phyloP scores from a whole-genome alignment of 148 eudicot species.

The Tetragonia tetragonoides region DNA sequence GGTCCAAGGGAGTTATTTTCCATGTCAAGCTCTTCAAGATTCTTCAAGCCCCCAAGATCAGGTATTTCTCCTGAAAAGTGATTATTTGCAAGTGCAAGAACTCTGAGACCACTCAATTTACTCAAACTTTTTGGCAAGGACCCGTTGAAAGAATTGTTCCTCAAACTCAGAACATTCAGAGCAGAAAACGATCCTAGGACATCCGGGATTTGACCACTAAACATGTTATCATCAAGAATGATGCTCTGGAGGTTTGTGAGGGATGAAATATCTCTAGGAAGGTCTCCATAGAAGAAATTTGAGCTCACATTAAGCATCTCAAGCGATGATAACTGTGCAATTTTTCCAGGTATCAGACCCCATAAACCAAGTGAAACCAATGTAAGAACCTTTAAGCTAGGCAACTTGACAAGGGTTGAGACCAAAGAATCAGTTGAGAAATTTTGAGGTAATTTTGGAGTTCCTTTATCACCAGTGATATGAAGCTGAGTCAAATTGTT shows the following conservation, averaged over 20 bases:
- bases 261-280: constrained; percentile 53
- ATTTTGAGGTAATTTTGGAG: constrained; percentile 52
- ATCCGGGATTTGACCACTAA: constrained; percentile 60
- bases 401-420: constrained; percentile 51
- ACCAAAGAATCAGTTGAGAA: constrained; percentile 65
- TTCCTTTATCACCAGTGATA: constrained; percentile 42
- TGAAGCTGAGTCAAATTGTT: constrained; percentile 71
- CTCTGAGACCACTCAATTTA: constrained; percentile 53
- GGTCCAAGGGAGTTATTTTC: constrained; percentile 72
- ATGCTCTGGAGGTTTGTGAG: constrained; percentile 66
- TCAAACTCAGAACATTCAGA: constrained; percentile 68
- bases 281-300: constrained; percentile 53
- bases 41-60: constrained; percentile 53
- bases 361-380: constrained; percentile 77
- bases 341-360: constrained; percentile 58
- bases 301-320: constrained; percentile 85
- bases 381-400: constrained; percentile 78
- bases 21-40: constrained; percentile 72
- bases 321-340: constrained; percentile 51
- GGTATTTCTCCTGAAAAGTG: constrained; percentile 66
- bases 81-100: constrained; percentile 67
- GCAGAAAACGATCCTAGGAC: constrained; percentile 53
- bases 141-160: constrained; percentile 65
- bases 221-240: constrained; percentile 64
- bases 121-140: constrained; percentile 59